Evolutionary conservation across 1,284 basidiomycete genomes (phyloP), one percentile per base, ranked within the genome.

Genomic region (Golubevia sp.): DNA sequence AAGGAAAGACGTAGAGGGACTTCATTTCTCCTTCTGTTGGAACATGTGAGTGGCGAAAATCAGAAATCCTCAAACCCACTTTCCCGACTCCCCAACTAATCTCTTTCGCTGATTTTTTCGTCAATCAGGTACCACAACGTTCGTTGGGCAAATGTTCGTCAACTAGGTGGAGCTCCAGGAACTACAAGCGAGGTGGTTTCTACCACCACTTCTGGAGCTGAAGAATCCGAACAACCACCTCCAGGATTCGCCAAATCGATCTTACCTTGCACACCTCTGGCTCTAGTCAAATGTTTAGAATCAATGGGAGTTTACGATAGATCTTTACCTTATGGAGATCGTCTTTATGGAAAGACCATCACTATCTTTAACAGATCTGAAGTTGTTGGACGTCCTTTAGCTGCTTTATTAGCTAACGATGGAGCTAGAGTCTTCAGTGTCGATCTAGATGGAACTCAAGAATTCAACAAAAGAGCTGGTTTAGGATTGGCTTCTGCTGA

Each of bases 331-430:
- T 98, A 97, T 83, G 96, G 96, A 21, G 94, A 97, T 85, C 89
- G 94, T 25, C 93, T 94, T 2, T 93, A 94, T 77, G 96, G 96
- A 15, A 93, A 90, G 83, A 96, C 91, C 0, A 87, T 99, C 71
- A 95, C 95, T 2, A 91, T 99, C 44, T 92, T 99, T 79, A 99
- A 99, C 72, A 94, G 94, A 67, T 97, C 93, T 49, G 96, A 98
- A 84, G 96, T 98, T 21, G 96, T 98, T 21, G 96, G 96, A 24
- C 88, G 96, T 59, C 96, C 96, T 1, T 87, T 98, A 7, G 96
- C 94, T 0, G 96, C 95, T 2, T 86, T 98, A 56, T 88, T 98
- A 51, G 90, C 94, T 13, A 98, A 98, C 82, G 96, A 98, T 79
- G 96, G 96, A 48, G 95, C 95, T 2, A 88, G 93, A 8, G 96